Base-by-base conservation (phyloP, 176 grass and related monocot genomes). In the Ananas comosus region DNA sequence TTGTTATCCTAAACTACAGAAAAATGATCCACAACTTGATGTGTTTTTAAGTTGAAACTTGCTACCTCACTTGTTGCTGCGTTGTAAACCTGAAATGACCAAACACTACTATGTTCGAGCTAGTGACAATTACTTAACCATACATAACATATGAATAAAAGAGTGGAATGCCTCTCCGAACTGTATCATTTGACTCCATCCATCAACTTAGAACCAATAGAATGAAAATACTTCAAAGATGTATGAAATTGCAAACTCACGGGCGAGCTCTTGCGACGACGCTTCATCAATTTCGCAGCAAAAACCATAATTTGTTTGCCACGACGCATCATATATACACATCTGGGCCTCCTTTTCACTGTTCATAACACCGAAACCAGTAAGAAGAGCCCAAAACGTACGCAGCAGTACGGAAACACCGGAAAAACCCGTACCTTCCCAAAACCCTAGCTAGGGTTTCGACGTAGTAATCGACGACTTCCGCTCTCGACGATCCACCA, bases 281-380 rank as follows among this genome's bases (percentile, higher is more conserved):
- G 82, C 76, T 50, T 87, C 78, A 5, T 87, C 75, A 47, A 96
- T 91, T 54, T 96, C 83, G 58, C 88, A 96, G 78, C 72, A 74
- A 69, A 96, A 96, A 27, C 69, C 65, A 56, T 80, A 96, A 11
- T 69, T 68, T 21, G 57, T 79, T 63, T 80, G 80, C 88, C 92
- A 96, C 12, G 81, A 89, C 56, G 92, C 85, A 63, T 83, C 53
- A 16, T 85, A 96, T 13, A 96, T 96, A 74, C 86, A 51, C 85
- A 86, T 96, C 61, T 89, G 88, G 16, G 88, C 92, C 50, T 96
- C 88, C 70, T 82, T 74, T 51, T 87, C 78, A 25, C 88, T 91
- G 73, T 23, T 64, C 11, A 72, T 23, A 68, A 83, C 16, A 69
- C 33, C 33, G 11, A 65, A 16, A 73, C n/a, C 51, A 19, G n/a